Percentiles rank a stretch among this genome's conserved stretches.
Evolutionary conservation across 2,329 filamentous ascomycete genomes (phyloP).

Genomic region (Rugonectria rugulosa): DNA sequence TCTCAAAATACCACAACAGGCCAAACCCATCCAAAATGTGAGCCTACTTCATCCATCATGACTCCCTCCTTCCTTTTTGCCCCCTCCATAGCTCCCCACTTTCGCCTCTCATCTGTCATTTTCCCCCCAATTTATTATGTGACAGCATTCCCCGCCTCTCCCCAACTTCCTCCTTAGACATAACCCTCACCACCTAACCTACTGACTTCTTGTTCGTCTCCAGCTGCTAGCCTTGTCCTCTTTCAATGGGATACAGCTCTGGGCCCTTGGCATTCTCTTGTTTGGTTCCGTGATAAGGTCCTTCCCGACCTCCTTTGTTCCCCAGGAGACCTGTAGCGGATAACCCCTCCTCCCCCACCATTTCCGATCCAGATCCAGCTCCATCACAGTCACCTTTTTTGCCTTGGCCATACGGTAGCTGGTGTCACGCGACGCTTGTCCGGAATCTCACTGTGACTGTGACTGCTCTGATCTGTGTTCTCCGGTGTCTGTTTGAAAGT

Average conservation of each 20-base stretch:
- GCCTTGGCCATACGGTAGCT: conserved; percentile 1
- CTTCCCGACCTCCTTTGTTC: conserved; percentile 1
- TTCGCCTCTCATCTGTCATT: conserved; percentile 1
- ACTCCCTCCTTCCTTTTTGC: neutral
- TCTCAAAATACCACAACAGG: too few species aligned
- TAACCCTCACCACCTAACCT: neutral
- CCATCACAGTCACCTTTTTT: too few species aligned
- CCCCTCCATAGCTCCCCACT: conserved; percentile 14
- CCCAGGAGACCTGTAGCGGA: conserved; percentile 4
- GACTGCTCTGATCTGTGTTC: conserved; percentile 10
- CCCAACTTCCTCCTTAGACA: neutral
- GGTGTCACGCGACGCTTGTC: neutral
- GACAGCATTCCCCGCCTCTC: conserved; percentile 15
- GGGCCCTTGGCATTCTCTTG: too few species aligned
- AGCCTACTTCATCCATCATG: conserved; percentile 13
- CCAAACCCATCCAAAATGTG: neutral
- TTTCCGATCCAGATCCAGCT: neutral
- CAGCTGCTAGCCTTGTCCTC: too few species aligned
- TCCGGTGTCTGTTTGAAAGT: conserved; percentile 32
- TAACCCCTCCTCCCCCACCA: neutral
- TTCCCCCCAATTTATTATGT: conserved; percentile 5
- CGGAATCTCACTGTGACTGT: conserved; percentile 20
- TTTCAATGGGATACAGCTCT: too few species aligned
- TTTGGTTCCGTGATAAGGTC: neutral
- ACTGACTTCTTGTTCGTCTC: neutral